These are phyloP conservation scores for Myxozyma mucilagina DNA, from an alignment of 805 yeast species.

Conservation along the genomic window DNA sequence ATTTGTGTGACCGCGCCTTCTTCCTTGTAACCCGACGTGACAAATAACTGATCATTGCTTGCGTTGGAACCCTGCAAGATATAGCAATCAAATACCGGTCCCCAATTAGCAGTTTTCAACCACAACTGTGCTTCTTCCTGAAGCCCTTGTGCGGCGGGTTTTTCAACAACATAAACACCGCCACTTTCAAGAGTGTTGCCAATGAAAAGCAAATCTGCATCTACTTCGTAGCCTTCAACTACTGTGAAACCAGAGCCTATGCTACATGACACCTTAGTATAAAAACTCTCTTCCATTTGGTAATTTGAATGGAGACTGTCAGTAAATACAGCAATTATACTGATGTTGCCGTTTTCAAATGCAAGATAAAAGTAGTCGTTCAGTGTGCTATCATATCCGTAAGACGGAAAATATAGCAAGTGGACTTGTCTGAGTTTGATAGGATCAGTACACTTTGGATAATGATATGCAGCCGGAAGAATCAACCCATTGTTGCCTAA, in stretches of 20 bases:
- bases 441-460: background rate
- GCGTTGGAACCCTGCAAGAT: conserved; percentile 8
- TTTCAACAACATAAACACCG: conserved; percentile 11
- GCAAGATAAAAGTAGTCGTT: conserved; percentile 22
- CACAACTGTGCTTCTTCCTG: background rate
- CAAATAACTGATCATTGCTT: conserved; percentile 11
- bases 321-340: background rate
- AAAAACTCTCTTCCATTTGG: background rate
- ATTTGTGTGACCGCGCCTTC: conserved; percentile 17
- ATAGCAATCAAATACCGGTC: conserved; percentile 20
- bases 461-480: conserved; percentile 9
- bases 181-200: conserved; percentile 21
- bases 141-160: background rate
- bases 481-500: background rate
- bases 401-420: background rate
- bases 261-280: background rate
- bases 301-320: background rate
- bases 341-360: conserved; percentile 22
- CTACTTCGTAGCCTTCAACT: conserved; percentile 1
- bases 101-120: conserved; percentile 14
- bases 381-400: background rate
- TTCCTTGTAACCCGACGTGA: conserved; percentile 16
- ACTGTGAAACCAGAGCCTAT: conserved; percentile 22
- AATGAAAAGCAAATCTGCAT: conserved; percentile 13
- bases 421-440: background rate